Conservation (phyloP, 805 yeast species). For the Candida tallmaniae region DNA sequence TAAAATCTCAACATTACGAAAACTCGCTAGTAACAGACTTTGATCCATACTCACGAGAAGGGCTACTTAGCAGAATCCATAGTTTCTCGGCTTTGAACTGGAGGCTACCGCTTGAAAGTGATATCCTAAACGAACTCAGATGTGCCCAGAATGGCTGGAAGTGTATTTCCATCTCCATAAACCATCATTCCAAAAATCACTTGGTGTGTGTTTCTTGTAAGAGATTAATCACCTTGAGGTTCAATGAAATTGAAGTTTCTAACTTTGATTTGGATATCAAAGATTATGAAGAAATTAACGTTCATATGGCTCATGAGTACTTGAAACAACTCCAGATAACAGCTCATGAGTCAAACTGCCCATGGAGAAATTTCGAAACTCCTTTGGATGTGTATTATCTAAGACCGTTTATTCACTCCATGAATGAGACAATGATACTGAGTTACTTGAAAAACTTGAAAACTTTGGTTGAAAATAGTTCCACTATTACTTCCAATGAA, state of each 20-base stretch:
- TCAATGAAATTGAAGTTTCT: constrained; percentile 15
- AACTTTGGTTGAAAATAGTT: constrained; percentile 21
- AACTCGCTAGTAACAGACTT: constrained; percentile 17
- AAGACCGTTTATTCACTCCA: constrained; percentile 25
- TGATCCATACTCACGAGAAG: constrained; percentile 34
- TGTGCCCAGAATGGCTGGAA: constrained; percentile 54
- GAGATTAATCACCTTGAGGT: constrained; percentile 24
- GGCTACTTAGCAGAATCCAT: constrained; percentile 36
- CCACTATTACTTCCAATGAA: not conserved
- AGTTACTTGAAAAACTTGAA: constrained; percentile 26
- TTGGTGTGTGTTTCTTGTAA: constrained; percentile 31
- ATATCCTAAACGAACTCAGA: constrained; percentile 38
- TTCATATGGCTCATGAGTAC: constrained; percentile 21
- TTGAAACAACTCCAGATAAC: constrained; percentile 16
- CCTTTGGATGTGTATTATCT: constrained; percentile 31
- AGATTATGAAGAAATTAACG: constrained; percentile 23
- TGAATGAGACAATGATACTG: constrained; percentile 24
- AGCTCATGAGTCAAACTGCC: constrained; percentile 30
- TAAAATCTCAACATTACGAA: constrained; percentile 9
- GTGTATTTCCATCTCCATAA: constrained; percentile 29
- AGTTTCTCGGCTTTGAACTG: constrained; percentile 47
- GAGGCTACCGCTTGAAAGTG: constrained; percentile 19
- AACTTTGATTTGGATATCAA: constrained; percentile 13
- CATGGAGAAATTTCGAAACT: constrained; percentile 34
- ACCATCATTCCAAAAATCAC: constrained; percentile 23